Evolutionary conservation across 164 flowering plant species (phyloP).

Genomic region (Hamamelis virginiana): DNA sequence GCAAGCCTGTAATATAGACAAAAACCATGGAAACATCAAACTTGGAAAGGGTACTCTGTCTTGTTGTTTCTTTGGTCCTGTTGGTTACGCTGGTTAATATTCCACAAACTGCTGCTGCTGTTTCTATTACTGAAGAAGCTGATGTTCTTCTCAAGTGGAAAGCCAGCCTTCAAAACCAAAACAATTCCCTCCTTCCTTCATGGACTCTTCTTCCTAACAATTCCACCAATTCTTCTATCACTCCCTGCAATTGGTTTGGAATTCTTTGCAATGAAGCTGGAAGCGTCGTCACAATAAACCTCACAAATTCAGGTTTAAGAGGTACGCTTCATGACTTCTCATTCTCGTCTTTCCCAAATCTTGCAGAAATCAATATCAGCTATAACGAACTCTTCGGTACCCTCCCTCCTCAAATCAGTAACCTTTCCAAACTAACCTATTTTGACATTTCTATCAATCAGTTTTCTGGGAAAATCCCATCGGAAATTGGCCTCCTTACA

Average conservation of each 20-base stretch:
- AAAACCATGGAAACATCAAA: not conserved
- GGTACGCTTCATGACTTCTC: constrained; percentile 15
- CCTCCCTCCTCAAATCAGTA: constrained; percentile 22
- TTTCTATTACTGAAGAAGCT: no score
- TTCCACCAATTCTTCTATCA: no score
- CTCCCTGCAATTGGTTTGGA: no score
- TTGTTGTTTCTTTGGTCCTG: not conserved
- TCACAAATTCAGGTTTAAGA: constrained; percentile 1
- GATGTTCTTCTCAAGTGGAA: no score
- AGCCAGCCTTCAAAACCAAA: no score
- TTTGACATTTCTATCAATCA: constrained; percentile 19
- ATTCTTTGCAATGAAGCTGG: no score
- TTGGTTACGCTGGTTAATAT: no score
- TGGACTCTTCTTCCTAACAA: no score
- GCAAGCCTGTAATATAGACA: no score
- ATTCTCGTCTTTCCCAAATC: not conserved
- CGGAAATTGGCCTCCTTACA: constrained; percentile 12
- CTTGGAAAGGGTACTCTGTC: not conserved
- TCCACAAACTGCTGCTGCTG: not conserved
- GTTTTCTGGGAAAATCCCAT: constrained; percentile 21
- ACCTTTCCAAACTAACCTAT: constrained; percentile 6
- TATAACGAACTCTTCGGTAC: constrained; percentile 11
- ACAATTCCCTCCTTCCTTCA: no score
- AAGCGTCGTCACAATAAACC: constrained; percentile 9
- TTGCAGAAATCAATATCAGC: constrained; percentile 7